phyloP scores from a whole-genome alignment of 805 yeast genomes.

The Brettanomyces sp. region DNA sequence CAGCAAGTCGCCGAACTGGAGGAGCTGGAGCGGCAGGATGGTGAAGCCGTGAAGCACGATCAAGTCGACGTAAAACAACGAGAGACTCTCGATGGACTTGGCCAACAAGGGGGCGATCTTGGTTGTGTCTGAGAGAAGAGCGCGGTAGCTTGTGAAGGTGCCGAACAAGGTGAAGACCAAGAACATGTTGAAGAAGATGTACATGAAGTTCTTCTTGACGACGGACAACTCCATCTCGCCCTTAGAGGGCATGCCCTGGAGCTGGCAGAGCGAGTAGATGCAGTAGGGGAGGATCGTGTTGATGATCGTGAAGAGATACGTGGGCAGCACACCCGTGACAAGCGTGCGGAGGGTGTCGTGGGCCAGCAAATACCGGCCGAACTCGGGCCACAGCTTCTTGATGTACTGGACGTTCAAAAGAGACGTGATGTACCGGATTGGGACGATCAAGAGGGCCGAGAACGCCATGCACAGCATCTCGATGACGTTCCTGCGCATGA shows the following conservation, averaged over 20 bases:
- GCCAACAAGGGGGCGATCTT: constrained; percentile 49
- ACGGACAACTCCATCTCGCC: constrained; percentile 53
- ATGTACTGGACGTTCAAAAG: constrained; percentile 48
- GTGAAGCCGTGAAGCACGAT: constrained; percentile 65
- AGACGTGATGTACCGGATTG: constrained; percentile 48
- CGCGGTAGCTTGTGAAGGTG: constrained; percentile 50
- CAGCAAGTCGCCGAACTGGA: constrained; percentile 47
- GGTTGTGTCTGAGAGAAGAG: constrained; percentile 48
- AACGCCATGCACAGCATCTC: constrained; percentile 35
- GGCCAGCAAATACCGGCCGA: constrained; percentile 42
- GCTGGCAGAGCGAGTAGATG: constrained; percentile 38
- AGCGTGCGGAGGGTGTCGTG: constrained; percentile 44
- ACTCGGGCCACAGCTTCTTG: constrained; percentile 47
- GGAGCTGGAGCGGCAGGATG: constrained; percentile 48
- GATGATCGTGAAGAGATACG: constrained; percentile 46
- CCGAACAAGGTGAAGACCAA: constrained; percentile 55
- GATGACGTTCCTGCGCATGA: constrained; percentile 24
- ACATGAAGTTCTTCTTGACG: constrained; percentile 48
- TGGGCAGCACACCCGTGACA: constrained; percentile 56
- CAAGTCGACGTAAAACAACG: constrained; percentile 48
- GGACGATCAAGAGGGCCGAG: constrained; percentile 43
- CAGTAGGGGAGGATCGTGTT: constrained; percentile 47
- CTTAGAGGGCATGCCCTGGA: constrained; percentile 46
- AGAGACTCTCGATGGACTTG: constrained; percentile 39
- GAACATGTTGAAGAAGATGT: constrained; percentile 51